phyloP scores from a whole-genome alignment of 2,329 filamentous ascomycete species.

The Aspergillus japonicus region DNA sequence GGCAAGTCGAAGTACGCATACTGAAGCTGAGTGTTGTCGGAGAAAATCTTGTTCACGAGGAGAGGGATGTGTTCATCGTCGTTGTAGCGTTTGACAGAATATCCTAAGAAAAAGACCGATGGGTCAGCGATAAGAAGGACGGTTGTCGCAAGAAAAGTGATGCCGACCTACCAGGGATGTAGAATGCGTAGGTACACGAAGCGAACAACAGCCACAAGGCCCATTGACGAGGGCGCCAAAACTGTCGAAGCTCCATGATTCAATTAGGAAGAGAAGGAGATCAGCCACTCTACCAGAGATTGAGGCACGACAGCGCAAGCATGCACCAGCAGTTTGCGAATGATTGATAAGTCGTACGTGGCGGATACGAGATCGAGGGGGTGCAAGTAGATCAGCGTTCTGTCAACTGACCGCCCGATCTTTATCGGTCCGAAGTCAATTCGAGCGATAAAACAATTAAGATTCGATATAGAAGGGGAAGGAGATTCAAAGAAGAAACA shows the following conservation, averaged over 20 bases:
- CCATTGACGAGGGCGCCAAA: slow-evolving; percentile 22
- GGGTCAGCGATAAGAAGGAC: not conserved
- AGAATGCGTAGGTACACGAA: slow-evolving; percentile 66
- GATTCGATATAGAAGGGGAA: not conserved
- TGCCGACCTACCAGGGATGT: slow-evolving; percentile 70
- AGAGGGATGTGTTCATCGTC: slow-evolving; percentile 76
- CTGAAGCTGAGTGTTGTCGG: slow-evolving; percentile 83
- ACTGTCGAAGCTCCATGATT: slow-evolving; percentile 18
- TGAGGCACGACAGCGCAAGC: slow-evolving; percentile 8
- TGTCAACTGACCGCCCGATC: slow-evolving; percentile 4
- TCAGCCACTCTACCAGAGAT: slow-evolving; percentile 12
- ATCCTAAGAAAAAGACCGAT: slow-evolving; percentile 55
- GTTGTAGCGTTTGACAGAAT: slow-evolving; percentile 77
- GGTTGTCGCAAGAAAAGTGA: not conserved
- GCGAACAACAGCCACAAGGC: slow-evolving; percentile 50
- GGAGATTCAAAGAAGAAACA: not conserved
- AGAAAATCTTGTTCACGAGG: slow-evolving; percentile 91
- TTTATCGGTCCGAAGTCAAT: slow-evolving; percentile 1
- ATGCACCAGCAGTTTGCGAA: slow-evolving; percentile 9
- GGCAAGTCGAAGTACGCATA: slow-evolving; percentile 88
- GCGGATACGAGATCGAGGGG: slow-evolving; percentile 17
- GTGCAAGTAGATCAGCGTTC: slow-evolving; percentile 1
- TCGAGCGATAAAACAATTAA: not conserved
- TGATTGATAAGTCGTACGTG: slow-evolving; percentile 16
- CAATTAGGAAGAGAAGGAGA: slow-evolving; percentile 4